Base-by-base conservation (phyloP, 2,329 filamentous ascomycete species). In the Ophiostoma populinum region DNA sequence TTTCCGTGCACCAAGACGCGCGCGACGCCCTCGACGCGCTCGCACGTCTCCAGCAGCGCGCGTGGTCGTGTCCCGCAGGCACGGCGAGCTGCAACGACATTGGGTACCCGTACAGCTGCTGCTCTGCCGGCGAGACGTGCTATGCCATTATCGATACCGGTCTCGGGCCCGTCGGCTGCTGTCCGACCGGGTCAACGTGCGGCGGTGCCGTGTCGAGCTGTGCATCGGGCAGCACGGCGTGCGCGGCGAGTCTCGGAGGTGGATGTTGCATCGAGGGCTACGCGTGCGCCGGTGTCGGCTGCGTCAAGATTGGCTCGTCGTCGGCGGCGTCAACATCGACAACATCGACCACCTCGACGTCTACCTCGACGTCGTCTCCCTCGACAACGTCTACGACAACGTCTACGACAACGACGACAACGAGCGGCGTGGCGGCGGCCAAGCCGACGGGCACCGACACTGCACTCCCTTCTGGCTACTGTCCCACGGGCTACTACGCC, bases 401-500 rank as follows among this genome's bases (percentile, higher is more conserved):
- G 25, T 52, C 53, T 26, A 51, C 51, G 31, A 55, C 54, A 11
- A 50, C 55, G 10, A 51, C 53, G 31, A 45, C 51, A 34, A 57
- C 58, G 1, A 46, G n/a, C n/a, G n/a, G n/a, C n/a, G n/a, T n/a
- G n/a, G n/a, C n/a, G n/a, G n/a, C n/a, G n/a, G n/a, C n/a, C n/a
- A n/a, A n/a, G n/a, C n/a, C n/a, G n/a, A n/a, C n/a, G n/a, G n/a
- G n/a, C n/a, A n/a, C 27, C 42, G 47, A 32, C 30, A 43, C 50
- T 38, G 45, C 49, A 38, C 52, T 60, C 10, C 50, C 59, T 1
- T 45, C 52, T 12, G 54, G 54, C 21, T 61, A 66, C 46, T 95
- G 87, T 47, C 87, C 87, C 0, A 86, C 77, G 0, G 86, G 86
- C 3, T 95, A 86, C 61, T 95, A 95, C 54, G 77, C 82, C 34